These are phyloP conservation scores for Thermochaetoides thermophila DNA, from an alignment of 495 filamentous ascomycete species.

Conservation along the genomic window DNA sequence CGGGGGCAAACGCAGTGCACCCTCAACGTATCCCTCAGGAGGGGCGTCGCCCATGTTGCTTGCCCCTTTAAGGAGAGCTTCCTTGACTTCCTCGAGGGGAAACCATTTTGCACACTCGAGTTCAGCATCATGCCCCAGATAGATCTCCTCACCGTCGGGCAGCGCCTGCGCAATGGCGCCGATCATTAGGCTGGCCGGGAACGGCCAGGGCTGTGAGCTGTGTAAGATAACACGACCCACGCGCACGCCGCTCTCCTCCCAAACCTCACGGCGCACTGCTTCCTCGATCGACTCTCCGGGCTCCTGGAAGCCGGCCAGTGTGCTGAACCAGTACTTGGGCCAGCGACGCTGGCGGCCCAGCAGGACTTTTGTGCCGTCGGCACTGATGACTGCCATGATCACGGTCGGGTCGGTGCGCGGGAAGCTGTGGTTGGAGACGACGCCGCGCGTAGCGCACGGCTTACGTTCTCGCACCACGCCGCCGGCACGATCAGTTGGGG, in stretches of 20 bases:
- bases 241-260: slow-evolving; percentile 81
- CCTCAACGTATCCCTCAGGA: slow-evolving; percentile 56
- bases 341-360: slow-evolving; percentile 76
- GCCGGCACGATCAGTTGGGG: slow-evolving; percentile 52
- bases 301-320: slow-evolving; percentile 88
- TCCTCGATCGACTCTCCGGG: slow-evolving; percentile 91
- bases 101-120: slow-evolving; percentile 84
- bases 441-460: slow-evolving; percentile 61
- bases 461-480: slow-evolving; percentile 35
- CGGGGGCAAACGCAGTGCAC: slow-evolving; percentile 55
- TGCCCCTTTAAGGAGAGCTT: slow-evolving; percentile 44
- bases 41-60: slow-evolving; percentile 49
- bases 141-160: slow-evolving; percentile 63
- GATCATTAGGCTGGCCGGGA: slow-evolving; percentile 78
- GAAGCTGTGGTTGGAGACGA: slow-evolving; percentile 72
- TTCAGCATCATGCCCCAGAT: slow-evolving; percentile 78
- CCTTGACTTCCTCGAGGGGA: slow-evolving; percentile 49
- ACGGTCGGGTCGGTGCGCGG: slow-evolving; percentile 91
- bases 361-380: slow-evolving; percentile 57
- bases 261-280: slow-evolving; percentile 86
- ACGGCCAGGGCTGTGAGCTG: slow-evolving; percentile 65
- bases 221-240: slow-evolving; percentile 84
- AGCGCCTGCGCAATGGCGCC: slow-evolving; percentile 79
- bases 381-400: slow-evolving; percentile 79
- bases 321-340: slow-evolving; percentile 74